Percentiles rank a stretch among this genome's conserved stretches.
Conservation (phyloP, 1,284 basidiomycete species). For the Apiotrichum brassicae region DNA sequence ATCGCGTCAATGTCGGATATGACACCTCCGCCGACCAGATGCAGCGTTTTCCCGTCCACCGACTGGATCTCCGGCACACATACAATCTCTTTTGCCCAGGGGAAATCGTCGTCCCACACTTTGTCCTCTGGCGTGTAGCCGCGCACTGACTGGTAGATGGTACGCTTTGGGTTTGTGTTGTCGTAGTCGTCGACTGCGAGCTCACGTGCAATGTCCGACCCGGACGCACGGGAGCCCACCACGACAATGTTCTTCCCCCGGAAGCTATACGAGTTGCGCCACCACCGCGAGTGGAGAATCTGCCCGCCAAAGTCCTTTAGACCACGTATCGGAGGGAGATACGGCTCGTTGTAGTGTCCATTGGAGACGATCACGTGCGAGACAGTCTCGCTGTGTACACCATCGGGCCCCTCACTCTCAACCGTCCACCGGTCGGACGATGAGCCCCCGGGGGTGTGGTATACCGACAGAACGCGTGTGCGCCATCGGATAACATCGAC, state of each 20-base stretch:
- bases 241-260: constrained; percentile 48
- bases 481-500: constrained; percentile 26
- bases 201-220: constrained; percentile 52
- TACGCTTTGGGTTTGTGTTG: constrained; percentile 18
- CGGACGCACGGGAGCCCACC: constrained; percentile 51
- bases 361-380: constrained; percentile 37
- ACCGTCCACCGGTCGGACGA: constrained; percentile 17
- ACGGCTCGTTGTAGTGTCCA: constrained; percentile 51
- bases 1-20: constrained; percentile 41
- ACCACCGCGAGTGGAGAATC: constrained; percentile 50
- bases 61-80: constrained; percentile 37
- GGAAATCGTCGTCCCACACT: constrained; percentile 13
- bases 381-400: constrained; percentile 19
- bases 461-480: constrained; percentile 12
- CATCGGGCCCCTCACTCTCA: constrained; percentile 6
- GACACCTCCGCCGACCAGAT: constrained; percentile 6
- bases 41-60: constrained; percentile 22
- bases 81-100: constrained; percentile 38
- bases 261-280: constrained; percentile 40
- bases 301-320: constrained; percentile 44
- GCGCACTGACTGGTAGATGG: constrained; percentile 39
- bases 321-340: constrained; percentile 47
- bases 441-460: constrained; percentile 7
- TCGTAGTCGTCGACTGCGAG: constrained; percentile 40
- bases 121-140: constrained; percentile 4